phyloP scores from a whole-genome alignment of 176 grass and related monocot genomes.

The Cenchrus purpureus region DNA sequence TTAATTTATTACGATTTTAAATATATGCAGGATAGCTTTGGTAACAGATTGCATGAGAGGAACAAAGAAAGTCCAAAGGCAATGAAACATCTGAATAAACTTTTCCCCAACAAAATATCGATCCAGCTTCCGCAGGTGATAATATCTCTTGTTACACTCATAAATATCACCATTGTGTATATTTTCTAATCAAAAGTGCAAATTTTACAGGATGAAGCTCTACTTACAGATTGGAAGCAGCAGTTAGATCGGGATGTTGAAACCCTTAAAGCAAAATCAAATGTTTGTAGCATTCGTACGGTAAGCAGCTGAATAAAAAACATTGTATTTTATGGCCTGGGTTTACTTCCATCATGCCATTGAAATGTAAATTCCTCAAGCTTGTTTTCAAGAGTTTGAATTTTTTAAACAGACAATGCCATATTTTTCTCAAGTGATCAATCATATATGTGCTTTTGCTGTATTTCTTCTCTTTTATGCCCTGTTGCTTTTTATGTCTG shows the following conservation, averaged over 20 bases:
- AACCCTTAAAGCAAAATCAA: conserved; percentile 99
- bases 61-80: conserved; percentile 96
- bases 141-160: conserved; percentile 26
- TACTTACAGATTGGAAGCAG: conserved; percentile 96
- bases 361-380: conserved; percentile 9
- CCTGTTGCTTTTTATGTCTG: not conserved
- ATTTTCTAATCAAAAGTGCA: conserved; percentile 35
- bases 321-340: conserved; percentile 8
- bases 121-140: conserved; percentile 94
- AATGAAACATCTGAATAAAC: conserved; percentile 90
- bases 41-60: conserved; percentile 86
- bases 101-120: conserved; percentile 97
- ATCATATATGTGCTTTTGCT: not conserved
- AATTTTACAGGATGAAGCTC: conserved; percentile 78
- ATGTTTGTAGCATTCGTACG: conserved; percentile 71
- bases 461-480: not conserved
- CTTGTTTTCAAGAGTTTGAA: not conserved
- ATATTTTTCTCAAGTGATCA: conserved; percentile 1
- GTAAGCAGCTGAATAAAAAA: conserved; percentile 52
- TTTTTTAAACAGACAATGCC: not conserved
- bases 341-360: conserved; percentile 19
- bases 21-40: conserved; percentile 81
- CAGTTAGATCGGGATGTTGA: conserved; percentile 97
- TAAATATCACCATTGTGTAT: conserved; percentile 23
- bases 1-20: conserved; percentile 13